Percentiles rank a stretch among this genome's conserved stretches.
Evolutionary conservation across 148 eudicot genomes (phyloP).

Genomic region (Persicaria tinctoria): DNA sequence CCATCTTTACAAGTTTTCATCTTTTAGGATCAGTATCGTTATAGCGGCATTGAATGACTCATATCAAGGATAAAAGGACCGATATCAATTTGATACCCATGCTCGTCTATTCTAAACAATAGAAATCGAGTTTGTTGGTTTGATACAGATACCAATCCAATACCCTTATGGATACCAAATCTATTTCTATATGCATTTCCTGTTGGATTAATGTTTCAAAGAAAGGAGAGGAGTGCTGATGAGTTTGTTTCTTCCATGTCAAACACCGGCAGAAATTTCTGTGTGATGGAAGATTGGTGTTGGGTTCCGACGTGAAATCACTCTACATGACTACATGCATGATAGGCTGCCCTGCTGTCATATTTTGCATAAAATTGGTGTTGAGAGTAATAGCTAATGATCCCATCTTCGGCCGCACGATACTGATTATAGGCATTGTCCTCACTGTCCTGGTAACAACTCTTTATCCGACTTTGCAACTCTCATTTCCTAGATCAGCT

Average conservation of each 20-base stretch:
- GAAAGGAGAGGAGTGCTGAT: background rate
- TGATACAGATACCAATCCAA: too few relatives aligned
- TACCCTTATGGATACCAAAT: too few relatives aligned
- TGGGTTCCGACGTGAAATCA: slow-evolving; percentile 12
- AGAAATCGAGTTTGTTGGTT: too few relatives aligned
- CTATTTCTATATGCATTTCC: too few relatives aligned
- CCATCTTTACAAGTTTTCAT: background rate
- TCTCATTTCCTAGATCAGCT: background rate
- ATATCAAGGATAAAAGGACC: too few relatives aligned
- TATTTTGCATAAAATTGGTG: slow-evolving; percentile 6
- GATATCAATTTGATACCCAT: too few relatives aligned
- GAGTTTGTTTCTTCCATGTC: slow-evolving; percentile 2
- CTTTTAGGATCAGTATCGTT: too few relatives aligned
- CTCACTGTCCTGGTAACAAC: slow-evolving; percentile 7
- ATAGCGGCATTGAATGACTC: background rate
- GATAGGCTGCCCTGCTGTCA: slow-evolving; percentile 1
- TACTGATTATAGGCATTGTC: slow-evolving; percentile 4
- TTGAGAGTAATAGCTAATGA: slow-evolving; percentile 5
- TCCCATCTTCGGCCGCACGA: background rate
- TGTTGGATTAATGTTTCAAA: too few relatives aligned
- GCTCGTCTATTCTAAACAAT: too few relatives aligned
- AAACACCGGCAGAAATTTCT: slow-evolving; percentile 32
- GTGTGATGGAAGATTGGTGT: slow-evolving; percentile 13
- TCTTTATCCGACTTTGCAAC: background rate
- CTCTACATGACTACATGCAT: slow-evolving; percentile 12